Evolutionary conservation across 148 eudicot species (phyloP).

Genomic region (Cornus florida): DNA sequence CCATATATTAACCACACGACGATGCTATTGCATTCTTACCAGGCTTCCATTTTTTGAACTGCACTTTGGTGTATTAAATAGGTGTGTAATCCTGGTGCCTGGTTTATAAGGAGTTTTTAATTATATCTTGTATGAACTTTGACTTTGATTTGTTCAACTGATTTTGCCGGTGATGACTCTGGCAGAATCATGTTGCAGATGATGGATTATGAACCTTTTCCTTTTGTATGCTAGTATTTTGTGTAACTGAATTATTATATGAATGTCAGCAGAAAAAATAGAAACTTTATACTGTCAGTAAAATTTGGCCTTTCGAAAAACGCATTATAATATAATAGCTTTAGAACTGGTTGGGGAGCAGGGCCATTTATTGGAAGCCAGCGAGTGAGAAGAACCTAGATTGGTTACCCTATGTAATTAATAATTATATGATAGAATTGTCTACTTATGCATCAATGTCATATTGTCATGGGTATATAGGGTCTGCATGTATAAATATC

Average conservation of each 20-base stretch:
- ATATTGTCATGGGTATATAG: too few species aligned
- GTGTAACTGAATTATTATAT: neutral
- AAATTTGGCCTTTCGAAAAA: neutral
- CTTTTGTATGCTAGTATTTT: neutral
- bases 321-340: neutral
- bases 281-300: neutral
- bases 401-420: neutral
- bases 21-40: constrained; percentile 95
- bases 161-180: neutral
- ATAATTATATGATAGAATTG: too few species aligned
- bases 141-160: neutral
- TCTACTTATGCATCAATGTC: too few species aligned
- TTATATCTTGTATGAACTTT: neutral
- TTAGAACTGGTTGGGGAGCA: neutral
- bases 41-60: constrained; percentile 86
- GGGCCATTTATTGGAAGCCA: neutral
- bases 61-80: constrained; percentile 91
- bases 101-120: neutral
- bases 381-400: neutral
- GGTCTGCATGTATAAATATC: neutral
- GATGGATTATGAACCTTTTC: neutral
- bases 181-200: neutral
- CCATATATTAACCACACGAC: constrained; percentile 76
- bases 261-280: neutral
- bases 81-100: constrained; percentile 33